Evolutionary conservation across 108 stramenopile species (phyloP).

Genomic region (Pseudonitzschia delicatissima): DNA sequence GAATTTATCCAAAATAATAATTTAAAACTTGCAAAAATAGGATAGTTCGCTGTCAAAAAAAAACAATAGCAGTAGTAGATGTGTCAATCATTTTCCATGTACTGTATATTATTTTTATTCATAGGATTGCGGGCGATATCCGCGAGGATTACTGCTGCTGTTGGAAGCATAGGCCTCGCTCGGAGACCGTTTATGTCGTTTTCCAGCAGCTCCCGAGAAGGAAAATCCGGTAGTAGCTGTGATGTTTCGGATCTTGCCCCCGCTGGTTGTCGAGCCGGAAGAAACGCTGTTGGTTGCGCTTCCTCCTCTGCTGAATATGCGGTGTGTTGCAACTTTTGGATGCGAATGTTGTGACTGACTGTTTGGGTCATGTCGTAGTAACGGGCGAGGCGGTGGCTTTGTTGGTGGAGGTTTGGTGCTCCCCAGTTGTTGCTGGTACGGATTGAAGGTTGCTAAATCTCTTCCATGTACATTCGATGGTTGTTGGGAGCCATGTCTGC

Average conservation of each 20-base stretch:
- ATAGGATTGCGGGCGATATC: too few species aligned
- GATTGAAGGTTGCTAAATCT: neutral
- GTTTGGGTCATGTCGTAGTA: neutral
- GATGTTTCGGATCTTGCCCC: conserved; percentile 3
- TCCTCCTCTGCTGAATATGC: conserved; percentile 7
- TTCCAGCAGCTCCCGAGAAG: neutral
- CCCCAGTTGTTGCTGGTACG: conserved; percentile 5
- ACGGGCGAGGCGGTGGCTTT: neutral
- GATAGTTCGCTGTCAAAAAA: too few species aligned
- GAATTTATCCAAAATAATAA: too few species aligned
- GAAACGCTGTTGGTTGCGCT: neutral
- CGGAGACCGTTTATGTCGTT: neutral
- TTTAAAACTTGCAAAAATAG: too few species aligned
- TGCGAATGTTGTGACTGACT: neutral
- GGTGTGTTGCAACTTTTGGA: neutral
- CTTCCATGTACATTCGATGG: neutral
- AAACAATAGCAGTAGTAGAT: too few species aligned
- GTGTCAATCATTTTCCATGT: too few species aligned
- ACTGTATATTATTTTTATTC: too few species aligned
- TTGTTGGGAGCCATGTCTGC: neutral
- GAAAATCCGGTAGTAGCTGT: neutral
- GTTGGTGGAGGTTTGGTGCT: neutral
- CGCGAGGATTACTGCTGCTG: too few species aligned
- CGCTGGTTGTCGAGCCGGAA: neutral
- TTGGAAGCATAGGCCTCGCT: conserved; percentile 1